Base-by-base conservation (phyloP, 306 rosid species). In the Sphenostylis stenocarpa region DNA sequence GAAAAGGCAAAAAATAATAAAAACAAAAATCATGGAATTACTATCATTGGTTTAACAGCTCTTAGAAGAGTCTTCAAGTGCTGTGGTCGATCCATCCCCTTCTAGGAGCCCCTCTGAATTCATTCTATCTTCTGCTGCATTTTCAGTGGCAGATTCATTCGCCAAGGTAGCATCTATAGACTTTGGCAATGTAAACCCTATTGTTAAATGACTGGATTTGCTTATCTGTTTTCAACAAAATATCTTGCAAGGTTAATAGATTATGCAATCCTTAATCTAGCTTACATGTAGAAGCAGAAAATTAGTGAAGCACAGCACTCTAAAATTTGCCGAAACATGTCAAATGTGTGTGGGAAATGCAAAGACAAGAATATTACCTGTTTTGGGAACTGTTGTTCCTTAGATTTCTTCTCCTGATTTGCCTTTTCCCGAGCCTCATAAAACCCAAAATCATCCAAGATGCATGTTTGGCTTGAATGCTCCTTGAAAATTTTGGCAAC, bases 381-480 rank as follows among this genome's bases (percentile, higher is more conserved):
- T 34, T 64, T 78, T 16, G 82, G 29, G 12, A 69, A 6, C 56
- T 77, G 84, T 20, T 53, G 88, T 24, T 87, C 86, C 79, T 82
- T 82, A 17, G 75, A 12, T 60, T 84, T 87, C 31, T 68, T 87
- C 47, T 82, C 88, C 58, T 63, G 83, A 24, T 69, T 72, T 2
- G 24, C 28, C 66, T 80, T 82, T 61, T 82, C 86, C 0, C 88
- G 88, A 15, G 58, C 43, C 83, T 84, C 90, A 0, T 87, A 87
- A 76, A 87, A 87, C 61, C 57, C 88, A 77, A 87, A 86, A 77
- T 87, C 90, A 61, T 87, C 90, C 77, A 87, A 77, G 51, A 87
- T 82, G 81, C 81, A 79, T 48, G 86, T 79, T 77, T 84, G 80
- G 75, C 82, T 36, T 0, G 83, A 69, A 79, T 84, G 85, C 31